Evolutionary conservation across 1,139 yeast species (phyloP).

Genomic region (Candida freyschussii): DNA sequence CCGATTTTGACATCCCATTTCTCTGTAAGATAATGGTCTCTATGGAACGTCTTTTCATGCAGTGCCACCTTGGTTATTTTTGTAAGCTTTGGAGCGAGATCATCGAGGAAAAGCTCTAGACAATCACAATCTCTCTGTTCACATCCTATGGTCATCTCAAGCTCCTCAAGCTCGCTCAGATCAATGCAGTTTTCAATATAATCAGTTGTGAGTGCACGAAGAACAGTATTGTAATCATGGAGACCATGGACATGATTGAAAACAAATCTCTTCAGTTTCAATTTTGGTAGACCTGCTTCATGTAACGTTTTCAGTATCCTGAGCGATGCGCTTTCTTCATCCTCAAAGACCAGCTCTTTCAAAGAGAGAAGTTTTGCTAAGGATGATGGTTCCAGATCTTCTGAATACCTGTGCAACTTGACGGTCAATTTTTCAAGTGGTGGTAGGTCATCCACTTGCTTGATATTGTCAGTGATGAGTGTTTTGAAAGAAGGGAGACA

Average conservation of each 20-base stretch:
- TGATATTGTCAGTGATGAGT: conserved; percentile 7
- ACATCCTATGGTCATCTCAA: conserved; percentile 43
- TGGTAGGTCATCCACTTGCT: conserved; percentile 1
- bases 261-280: conserved; percentile 29
- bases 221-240: conserved; percentile 31
- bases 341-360: conserved; percentile 19
- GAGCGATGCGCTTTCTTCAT: conserved; percentile 34
- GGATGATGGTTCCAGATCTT: conserved; percentile 4
- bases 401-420: conserved; percentile 10
- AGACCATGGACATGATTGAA: conserved; percentile 40
- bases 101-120: conserved; percentile 34
- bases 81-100: conserved; percentile 27
- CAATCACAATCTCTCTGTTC: conserved; percentile 43
- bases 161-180: conserved; percentile 25
- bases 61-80: conserved; percentile 39
- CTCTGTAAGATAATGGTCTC: conserved; percentile 49
- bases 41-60: conserved; percentile 40
- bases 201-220: conserved; percentile 27
- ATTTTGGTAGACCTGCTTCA: conserved; percentile 17
- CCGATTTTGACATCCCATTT: conserved; percentile 49
- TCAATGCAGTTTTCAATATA: conserved; percentile 30
- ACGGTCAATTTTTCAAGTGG: conserved; percentile 7
- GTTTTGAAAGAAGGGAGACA: conserved; percentile 3
- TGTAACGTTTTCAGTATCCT: conserved; percentile 29
- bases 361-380: conserved; percentile 7